Percentiles rank a stretch among this genome's conserved stretches.
Conservation (phyloP, 2,329 filamentous ascomycete genomes). For the Neoascochyta sp. region DNA sequence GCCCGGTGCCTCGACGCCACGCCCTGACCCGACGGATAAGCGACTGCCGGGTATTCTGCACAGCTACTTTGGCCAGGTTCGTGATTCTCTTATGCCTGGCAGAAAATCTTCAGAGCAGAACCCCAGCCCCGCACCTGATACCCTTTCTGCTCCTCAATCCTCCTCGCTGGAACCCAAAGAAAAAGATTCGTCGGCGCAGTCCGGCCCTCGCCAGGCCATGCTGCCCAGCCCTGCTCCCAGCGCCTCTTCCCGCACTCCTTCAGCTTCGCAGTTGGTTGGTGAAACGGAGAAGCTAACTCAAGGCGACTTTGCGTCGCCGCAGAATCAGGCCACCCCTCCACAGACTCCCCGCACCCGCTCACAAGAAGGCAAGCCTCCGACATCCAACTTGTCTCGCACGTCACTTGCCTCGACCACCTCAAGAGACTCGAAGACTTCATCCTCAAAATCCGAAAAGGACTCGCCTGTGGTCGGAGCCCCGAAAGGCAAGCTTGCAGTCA, state of each 20-base stretch:
- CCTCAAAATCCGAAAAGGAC: constrained; percentile 32
- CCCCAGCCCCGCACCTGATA: constrained; percentile 37
- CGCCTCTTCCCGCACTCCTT: constrained; percentile 46
- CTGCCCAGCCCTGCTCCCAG: constrained; percentile 49
- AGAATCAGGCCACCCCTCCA: constrained; percentile 83
- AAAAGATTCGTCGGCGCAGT: constrained; percentile 12
- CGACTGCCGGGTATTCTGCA: constrained; percentile 90
- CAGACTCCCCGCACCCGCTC: constrained; percentile 88
- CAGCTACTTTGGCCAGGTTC: constrained; percentile 99
- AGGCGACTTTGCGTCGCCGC: constrained; percentile 57
- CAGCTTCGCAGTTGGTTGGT: constrained; percentile 61
- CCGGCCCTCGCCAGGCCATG: constrained; percentile 47
- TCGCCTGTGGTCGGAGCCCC: constrained; percentile 65
- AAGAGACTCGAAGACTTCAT: constrained; percentile 15
- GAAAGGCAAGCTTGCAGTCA: constrained; percentile 85
- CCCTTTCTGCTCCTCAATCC: constrained; percentile 8
- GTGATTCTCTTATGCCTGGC: constrained; percentile 59
- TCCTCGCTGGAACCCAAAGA: constrained; percentile 17
- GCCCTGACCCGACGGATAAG: constrained; percentile 91
- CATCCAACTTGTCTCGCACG: constrained; percentile 51
- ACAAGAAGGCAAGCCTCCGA: constrained; percentile 50
- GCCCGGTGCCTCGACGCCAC: constrained; percentile 87
- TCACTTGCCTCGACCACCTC: constrained; percentile 43
- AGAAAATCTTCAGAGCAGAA: constrained; percentile 40
- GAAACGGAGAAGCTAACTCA: constrained; percentile 85